phyloP scores from a whole-genome alignment of 768 basidiomycete species.

The Paxillus ammoniavirescens region DNA sequence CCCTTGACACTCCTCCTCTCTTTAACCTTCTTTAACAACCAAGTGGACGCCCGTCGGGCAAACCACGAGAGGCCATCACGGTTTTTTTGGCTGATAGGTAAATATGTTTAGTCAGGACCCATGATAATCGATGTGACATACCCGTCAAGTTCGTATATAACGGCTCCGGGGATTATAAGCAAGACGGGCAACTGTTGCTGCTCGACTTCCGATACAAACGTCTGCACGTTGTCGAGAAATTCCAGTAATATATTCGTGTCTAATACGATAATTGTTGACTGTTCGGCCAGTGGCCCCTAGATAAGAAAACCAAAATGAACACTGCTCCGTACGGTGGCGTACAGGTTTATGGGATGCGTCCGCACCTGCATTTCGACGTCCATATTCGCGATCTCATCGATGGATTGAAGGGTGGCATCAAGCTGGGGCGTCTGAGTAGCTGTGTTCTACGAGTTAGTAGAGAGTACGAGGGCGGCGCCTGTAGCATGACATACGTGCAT shows the following conservation, averaged over 20 bases:
- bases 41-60: constrained; percentile 66
- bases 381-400: constrained; percentile 56
- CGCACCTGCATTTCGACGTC: constrained; percentile 77
- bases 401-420: constrained; percentile 45
- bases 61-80: constrained; percentile 51
- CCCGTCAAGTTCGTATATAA: constrained; percentile 78
- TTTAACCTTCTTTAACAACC: constrained; percentile 62
- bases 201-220: constrained; percentile 65
- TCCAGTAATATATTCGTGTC: constrained; percentile 81
- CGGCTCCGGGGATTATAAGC: constrained; percentile 70
- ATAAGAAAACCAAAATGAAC: neutral
- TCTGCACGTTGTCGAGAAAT: constrained; percentile 59
- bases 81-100: constrained; percentile 38
- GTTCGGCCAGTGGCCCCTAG: constrained; percentile 44
- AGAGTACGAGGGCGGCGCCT: neutral
- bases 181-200: constrained; percentile 46
- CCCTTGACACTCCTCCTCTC: constrained; percentile 55
- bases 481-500: constrained; percentile 10
- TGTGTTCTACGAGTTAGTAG: neutral
- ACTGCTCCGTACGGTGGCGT: neutral
- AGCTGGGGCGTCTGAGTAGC: constrained; percentile 11
- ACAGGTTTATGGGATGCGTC: neutral
- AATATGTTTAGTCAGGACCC: neutral
- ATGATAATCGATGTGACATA: constrained; percentile 22
- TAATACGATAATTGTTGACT: constrained; percentile 52